Conservation (phyloP, 192 early-diverging fungal genomes). For the Spizellomyces sp. region DNA sequence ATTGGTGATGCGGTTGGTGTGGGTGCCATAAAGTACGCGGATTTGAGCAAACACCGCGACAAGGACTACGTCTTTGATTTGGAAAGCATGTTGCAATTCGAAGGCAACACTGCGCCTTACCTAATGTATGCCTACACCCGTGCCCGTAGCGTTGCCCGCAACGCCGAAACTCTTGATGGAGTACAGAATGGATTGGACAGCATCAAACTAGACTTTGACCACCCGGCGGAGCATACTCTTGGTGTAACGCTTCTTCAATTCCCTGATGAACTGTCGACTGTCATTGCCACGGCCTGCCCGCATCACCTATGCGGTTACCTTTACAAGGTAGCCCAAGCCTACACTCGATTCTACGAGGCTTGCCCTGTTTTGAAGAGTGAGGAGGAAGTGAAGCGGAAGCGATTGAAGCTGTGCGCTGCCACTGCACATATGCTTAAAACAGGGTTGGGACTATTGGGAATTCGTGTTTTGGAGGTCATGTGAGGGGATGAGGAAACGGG, state of each 20-base stretch:
- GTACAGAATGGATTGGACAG: background rate
- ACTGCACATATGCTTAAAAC: constrained; percentile 23
- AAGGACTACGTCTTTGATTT: constrained; percentile 96
- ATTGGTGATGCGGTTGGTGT: constrained; percentile 91
- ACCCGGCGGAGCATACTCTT: constrained; percentile 23
- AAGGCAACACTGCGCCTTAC: constrained; percentile 99
- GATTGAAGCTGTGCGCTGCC: constrained; percentile 22
- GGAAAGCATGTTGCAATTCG: constrained; percentile 90
- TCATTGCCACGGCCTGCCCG: constrained; percentile 17
- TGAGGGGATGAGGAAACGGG: background rate
- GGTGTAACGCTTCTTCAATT: constrained; percentile 25
- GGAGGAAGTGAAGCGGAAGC: background rate
- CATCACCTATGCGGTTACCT: constrained; percentile 29
- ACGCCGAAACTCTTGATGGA: constrained; percentile 10
- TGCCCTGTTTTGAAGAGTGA: constrained; percentile 23
- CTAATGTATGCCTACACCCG: constrained; percentile 98
- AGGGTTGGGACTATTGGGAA: constrained; percentile 20
- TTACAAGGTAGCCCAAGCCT: constrained; percentile 21
- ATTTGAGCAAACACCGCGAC: constrained; percentile 85
- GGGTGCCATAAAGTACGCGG: constrained; percentile 89
- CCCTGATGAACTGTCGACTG: constrained; percentile 21
- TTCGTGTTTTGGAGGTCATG: constrained; percentile 25
- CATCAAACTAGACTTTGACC: background rate
- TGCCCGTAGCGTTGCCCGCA: constrained; percentile 90
- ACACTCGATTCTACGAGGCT: constrained; percentile 26